These are phyloP conservation scores for Cucurbitaria berberidis DNA, from an alignment of 2,329 filamentous ascomycete species.

Conservation along the genomic window DNA sequence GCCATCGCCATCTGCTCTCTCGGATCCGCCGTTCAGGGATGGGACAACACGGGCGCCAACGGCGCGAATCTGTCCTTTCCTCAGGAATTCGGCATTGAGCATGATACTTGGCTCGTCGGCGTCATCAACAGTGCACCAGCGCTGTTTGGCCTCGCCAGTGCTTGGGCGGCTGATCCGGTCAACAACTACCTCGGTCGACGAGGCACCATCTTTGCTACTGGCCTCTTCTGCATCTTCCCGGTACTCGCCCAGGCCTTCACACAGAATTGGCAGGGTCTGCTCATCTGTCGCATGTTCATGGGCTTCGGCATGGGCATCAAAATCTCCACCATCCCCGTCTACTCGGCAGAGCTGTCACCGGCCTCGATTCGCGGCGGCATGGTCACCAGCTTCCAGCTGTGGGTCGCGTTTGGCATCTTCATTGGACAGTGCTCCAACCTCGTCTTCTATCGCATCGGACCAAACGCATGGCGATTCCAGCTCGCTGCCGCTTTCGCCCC, in stretches of 20 bases:
- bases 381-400: constrained; percentile 52
- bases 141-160: constrained; percentile 32
- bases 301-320: constrained; percentile 51
- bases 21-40: constrained; percentile 67
- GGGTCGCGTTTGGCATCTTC: constrained; percentile 46
- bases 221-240: constrained; percentile 31
- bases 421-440: constrained; percentile 35
- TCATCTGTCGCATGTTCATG: constrained; percentile 15
- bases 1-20: constrained; percentile 72
- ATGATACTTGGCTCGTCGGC: constrained; percentile 9
- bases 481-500: constrained; percentile 37
- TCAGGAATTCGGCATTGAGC: constrained; percentile 1
- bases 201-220: constrained; percentile 38
- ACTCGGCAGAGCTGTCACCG: constrained; percentile 48
- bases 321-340: constrained; percentile 50
- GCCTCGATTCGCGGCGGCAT: constrained; percentile 49
- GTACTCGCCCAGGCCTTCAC: constrained; percentile 28
- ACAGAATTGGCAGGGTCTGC: constrained; percentile 18
- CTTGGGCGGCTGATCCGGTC: constrained; percentile 36
- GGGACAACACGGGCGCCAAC: constrained; percentile 64
- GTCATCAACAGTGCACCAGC: constrained; percentile 34
- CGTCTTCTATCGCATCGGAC: constrained; percentile 35
- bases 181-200: constrained; percentile 37
- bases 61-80: constrained; percentile 66
- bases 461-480: constrained; percentile 39